phyloP scores from a whole-genome alignment of 2,329 filamentous ascomycete genomes.

The Penicillium sp. region DNA sequence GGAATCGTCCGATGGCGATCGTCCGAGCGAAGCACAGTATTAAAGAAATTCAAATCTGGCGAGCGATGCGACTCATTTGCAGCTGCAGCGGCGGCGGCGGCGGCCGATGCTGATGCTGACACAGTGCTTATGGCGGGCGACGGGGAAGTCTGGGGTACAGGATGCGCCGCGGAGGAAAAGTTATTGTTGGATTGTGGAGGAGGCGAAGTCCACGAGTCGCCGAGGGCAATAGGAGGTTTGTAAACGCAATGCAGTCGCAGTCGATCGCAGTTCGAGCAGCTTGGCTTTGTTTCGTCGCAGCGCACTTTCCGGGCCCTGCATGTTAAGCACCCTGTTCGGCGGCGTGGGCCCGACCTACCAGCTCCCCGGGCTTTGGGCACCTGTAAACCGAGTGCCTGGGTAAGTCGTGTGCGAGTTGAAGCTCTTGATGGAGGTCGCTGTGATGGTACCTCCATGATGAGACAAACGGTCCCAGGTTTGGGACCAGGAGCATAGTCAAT shows the following conservation, averaged over 20 bases:
- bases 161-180: not conserved
- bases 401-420: constrained; percentile 13
- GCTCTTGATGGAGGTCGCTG: not conserved
- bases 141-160: constrained; percentile 10
- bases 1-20: constrained; percentile 20
- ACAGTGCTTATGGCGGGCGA: constrained; percentile 10
- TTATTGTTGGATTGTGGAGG: constrained; percentile 7
- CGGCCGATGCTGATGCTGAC: not conserved
- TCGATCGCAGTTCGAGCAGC: constrained; percentile 36
- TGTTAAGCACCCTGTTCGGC: constrained; percentile 36
- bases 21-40: constrained; percentile 28
- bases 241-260: constrained; percentile 32
- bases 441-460: constrained; percentile 24
- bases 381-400: constrained; percentile 9
- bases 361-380: constrained; percentile 32
- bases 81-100: constrained; percentile 3
- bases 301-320: constrained; percentile 38
- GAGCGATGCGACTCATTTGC: constrained; percentile 16
- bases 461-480: constrained; percentile 7
- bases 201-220: constrained; percentile 6
- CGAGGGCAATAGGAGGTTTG: constrained; percentile 23
- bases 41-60: constrained; percentile 28
- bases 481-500: constrained; percentile 12
- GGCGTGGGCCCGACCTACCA: constrained; percentile 36
- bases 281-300: constrained; percentile 36